Conservation (phyloP, 2,329 filamentous ascomycete species). For the Phialophora tarda region DNA sequence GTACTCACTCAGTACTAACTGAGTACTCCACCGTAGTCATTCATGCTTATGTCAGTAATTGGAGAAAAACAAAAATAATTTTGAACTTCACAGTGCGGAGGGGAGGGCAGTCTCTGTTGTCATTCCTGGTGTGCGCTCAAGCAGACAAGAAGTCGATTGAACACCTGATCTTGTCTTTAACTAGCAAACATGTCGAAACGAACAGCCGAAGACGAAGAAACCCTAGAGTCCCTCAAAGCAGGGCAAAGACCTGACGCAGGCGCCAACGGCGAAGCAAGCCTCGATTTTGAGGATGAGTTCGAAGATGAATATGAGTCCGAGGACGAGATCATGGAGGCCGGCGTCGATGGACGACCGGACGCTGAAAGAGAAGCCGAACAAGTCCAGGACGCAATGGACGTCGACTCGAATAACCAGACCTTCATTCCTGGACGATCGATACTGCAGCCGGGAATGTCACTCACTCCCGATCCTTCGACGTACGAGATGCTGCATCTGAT, state of each 20-base stretch:
- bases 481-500: conserved; percentile 98
- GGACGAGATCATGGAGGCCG: conserved; percentile 92
- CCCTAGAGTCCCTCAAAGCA: conserved; percentile 63
- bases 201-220: conserved; percentile 59
- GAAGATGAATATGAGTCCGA: conserved; percentile 95
- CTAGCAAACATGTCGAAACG: conserved; percentile 62
- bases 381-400: conserved; percentile 83
- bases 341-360: conserved; percentile 89
- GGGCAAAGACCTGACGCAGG: conserved; percentile 63
- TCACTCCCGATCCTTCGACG: conserved; percentile 88
- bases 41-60: conserved; percentile 12
- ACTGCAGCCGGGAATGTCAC: conserved; percentile 85
- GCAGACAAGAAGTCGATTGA: background rate
- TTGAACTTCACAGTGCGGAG: conserved; percentile 23
- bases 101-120: too few species aligned
- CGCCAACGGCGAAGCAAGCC: conserved; percentile 58
- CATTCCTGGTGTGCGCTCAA: background rate
- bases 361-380: conserved; percentile 91
- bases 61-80: conserved; percentile 21
- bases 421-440: conserved; percentile 96
- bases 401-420: conserved; percentile 78
- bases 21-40: background rate
- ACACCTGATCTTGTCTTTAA: background rate
- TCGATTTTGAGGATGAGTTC: conserved; percentile 73
- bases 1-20: too few species aligned